Evolutionary conservation across 2,329 filamentous ascomycete species (phyloP).

Genomic region (Xylariaceae sp.): DNA sequence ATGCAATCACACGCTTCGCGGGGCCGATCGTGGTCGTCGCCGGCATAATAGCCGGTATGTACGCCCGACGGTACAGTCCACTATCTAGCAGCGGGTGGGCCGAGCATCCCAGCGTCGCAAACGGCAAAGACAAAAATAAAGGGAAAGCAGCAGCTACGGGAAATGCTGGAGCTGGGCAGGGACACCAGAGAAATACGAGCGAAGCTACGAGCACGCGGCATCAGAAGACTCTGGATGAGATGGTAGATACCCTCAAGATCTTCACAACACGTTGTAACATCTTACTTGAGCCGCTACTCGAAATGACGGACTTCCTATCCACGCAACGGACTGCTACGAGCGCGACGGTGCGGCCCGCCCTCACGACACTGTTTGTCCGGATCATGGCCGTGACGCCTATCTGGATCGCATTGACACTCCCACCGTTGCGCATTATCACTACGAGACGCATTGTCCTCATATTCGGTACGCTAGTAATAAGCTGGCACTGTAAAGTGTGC

Average conservation of each 20-base stretch:
- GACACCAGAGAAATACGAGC: conserved; percentile 45
- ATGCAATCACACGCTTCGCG: conserved; percentile 73
- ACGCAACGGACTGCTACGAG: conserved; percentile 88
- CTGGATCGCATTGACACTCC: conserved; percentile 80
- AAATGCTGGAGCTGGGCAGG: conserved; percentile 25
- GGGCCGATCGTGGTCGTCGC: conserved; percentile 81
- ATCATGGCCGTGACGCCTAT: conserved; percentile 84
- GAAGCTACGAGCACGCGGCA: conserved; percentile 69
- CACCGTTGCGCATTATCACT: conserved; percentile 81
- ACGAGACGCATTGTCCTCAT: conserved; percentile 80
- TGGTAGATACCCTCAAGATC: conserved; percentile 86
- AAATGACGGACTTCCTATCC: conserved; percentile 88
- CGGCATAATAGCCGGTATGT: conserved; percentile 86
- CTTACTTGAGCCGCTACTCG: conserved; percentile 81
- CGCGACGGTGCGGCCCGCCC: conserved; percentile 83
- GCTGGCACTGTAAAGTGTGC: conserved; percentile 88
- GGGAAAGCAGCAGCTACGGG: conserved; percentile 32
- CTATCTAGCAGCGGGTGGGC: conserved; percentile 79
- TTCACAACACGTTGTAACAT: conserved; percentile 92
- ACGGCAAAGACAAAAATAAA: conserved; percentile 26
- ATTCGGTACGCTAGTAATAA: conserved; percentile 80
- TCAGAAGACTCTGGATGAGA: conserved; percentile 95
- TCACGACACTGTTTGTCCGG: conserved; percentile 85
- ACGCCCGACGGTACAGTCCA: conserved; percentile 83
- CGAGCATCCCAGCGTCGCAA: conserved; percentile 37